Evolutionary conservation across 2,329 filamentous ascomycete species (phyloP), one percentile per base, ranked within the genome.

Genomic region (Fusarium redolens): DNA sequence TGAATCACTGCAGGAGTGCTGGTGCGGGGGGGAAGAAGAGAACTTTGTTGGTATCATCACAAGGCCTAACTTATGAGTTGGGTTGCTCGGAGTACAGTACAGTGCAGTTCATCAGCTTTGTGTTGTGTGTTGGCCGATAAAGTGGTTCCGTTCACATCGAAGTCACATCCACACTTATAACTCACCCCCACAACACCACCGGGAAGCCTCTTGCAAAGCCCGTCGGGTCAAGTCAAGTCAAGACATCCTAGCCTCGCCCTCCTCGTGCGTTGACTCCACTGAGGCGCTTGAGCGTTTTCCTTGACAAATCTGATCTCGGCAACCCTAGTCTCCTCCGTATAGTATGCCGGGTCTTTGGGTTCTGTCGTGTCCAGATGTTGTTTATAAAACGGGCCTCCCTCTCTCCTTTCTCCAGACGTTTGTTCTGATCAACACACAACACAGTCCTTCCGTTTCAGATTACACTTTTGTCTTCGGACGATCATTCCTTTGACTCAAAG

Each of bases 301-400:
- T 72, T 67, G 75, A 74, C 73, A 75, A 77, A 73, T 75, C 72
- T 73, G 71, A 76, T 75, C 72, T 69, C 47, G 37, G 54, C n/a
- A 41, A 54, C 65, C 65, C 57, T 43, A 33, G 55, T 58, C 50
- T 50, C 25, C 40, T 67, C 41, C 52, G n/a, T 47, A 44, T 50
- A 30, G 25, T 18, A 45, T 45, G 38, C 63, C 61, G 64, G 61
- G 68, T 54, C 35, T 61, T 54, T 61, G 62, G 72, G 68, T 60
- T 67, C 65, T 47, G 50, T 68, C 55, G 48, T 51, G 33, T 45
- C 59, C 51, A 48, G 60, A 58, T 48, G 33, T 63, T 68, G 67
- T 74, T 78, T 78, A 79, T 79, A 79, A 78, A 79, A 78, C 66
- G 73, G 74, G 64, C 66, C 75, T 66, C 63, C 66, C 69, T 61